Evolutionary conservation across 306 rosid species (phyloP), one percentile per base, ranked within the genome.

Genomic region (Trifolium pratense): DNA sequence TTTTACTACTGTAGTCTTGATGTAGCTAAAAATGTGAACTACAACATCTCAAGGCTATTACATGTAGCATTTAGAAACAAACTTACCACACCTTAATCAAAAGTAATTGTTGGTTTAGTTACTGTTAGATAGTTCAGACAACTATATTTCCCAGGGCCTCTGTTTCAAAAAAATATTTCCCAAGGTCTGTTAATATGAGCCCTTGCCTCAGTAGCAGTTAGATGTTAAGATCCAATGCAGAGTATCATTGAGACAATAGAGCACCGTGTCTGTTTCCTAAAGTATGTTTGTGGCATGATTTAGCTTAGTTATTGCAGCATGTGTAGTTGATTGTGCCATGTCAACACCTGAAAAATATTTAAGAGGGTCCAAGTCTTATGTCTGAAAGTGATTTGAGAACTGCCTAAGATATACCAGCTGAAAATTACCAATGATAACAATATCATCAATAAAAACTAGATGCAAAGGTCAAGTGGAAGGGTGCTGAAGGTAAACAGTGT

Each of bases 71-170:
- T 45, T 25, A 67, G 58, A 67, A 46, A 67, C 58, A 15, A 17
- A 25, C 23, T 7, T 37, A 16, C 46, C 15, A 66, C 18, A 40
- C 36, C 46, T 20, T 20, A 7, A 37, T 40, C 29, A 48, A 68
- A 68, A 49, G 57, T 49, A 49, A 69, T 31, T 20, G 63, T 18
- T 36, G 48, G 52, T 70, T 3, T 70, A 53, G 52, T 37, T 32
- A 53, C 21, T 18, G 11, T 56, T 20, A 71, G 26, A 56, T 39
- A 5, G 12, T 39, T 55, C 10, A 21, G 66, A 55, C 18, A 0
- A 37, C 66, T 56, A 55, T 23, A 70, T 70, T 12, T 18, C 17
- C 32, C 11, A 13, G 10, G 18, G 32, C 31, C 45, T 49, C 29
- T 25, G 29, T 25, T 25, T 25, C 29, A 25, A 25, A 25, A 25